Evolutionary conservation across 2,329 filamentous ascomycete genomes (phyloP), one percentile per base, ranked within the genome.

Genomic region (Phaeosphaeria sp.): DNA sequence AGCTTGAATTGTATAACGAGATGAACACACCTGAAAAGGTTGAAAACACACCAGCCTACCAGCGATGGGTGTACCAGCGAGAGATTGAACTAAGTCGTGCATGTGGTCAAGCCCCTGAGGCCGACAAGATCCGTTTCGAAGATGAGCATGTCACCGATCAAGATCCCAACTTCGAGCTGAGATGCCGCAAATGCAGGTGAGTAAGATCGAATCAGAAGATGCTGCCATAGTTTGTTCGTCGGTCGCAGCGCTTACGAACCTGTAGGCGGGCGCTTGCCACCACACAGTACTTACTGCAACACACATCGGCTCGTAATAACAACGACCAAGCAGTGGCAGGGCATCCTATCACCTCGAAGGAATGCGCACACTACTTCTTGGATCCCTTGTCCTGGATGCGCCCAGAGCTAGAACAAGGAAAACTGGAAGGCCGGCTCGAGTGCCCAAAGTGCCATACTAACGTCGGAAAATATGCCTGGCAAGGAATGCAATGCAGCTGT

Each of bases 301-400:
- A 96, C 77, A 75, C 80, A 66, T 66, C 79, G 65, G 67, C 77
- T 59, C 48, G 65, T 8, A 39, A 43, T 22, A 40, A 42, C 36
- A 53, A 60, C 53, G 55, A 57, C 56, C 60, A 67, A 49, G 59
- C 25, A 27, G 42, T 55, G 52, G 52, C 59, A 30, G 55, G 49
- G 45, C 43, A 58, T 53, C 46, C 56, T 30, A 52, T 33, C 47
- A 51, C 66, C 21, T 63, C 73, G 40, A 64, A 72, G 17, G 74
- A 80, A 33, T 99, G 95, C 71, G 89, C 90, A 20, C 94, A 98
- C 77, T 87, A 93, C 75, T 98, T 97, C 77, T 79, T 98, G 63
- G 93, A 98, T 71, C 92, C 95, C 0, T 82, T 99, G 33, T 91
- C 91, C 15, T 99, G 95, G 95, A 99, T 99, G 95, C 88, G 91